Evolutionary conservation across 352 stramenopile species (phyloP), one percentile per base, ranked within the genome.

Genomic region (Phytophthora ohioensis): DNA sequence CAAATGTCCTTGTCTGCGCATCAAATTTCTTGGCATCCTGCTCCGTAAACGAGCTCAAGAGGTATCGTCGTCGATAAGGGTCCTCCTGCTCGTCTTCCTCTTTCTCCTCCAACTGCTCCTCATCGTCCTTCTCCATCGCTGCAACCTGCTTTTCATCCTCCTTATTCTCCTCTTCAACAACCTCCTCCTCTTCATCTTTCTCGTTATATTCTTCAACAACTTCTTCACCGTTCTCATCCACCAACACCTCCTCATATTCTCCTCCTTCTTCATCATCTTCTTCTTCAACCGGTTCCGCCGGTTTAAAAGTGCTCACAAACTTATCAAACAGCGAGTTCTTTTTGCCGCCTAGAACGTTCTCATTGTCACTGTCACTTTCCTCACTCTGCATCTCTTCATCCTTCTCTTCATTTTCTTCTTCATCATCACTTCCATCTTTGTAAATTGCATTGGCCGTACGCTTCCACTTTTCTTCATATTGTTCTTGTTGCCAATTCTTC

Each of bases 221-320:
- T 8, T 79, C 71, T 0, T 80, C 68, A 5, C 81, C 78, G 8
- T 90, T 79, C 6, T 82, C 80, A 53, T 77, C 79, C 47, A 83
- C 79, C 58, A 79, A 58, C 13, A 87, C 75, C 71, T 69, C 85
- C 59, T 69, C 89, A 77, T 69, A 75, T 11, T 82, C 76, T 10
- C 77, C 69, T 12, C 79, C 60, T 10, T 76, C 64, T 21, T 84
- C 79, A 1, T 85, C 81, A 5, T 88, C 74, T 4, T 84, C 71
- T n/a, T 80, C 79, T 34, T 81, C 67, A 5, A 71, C 56, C 5
- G 9, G 8, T 54, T 70, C 46, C 15, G 73, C 54, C 1, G 69
- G 72, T 34, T 88, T 84, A 54, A 93, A 93, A 30, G 80, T 81
- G 45, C 80, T 81, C 36, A 94, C 82, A 73, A 94, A 94, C 69